These are phyloP conservation scores for Apodospora peruviana DNA, from an alignment of 495 filamentous ascomycete genomes.

Conservation along the genomic window DNA sequence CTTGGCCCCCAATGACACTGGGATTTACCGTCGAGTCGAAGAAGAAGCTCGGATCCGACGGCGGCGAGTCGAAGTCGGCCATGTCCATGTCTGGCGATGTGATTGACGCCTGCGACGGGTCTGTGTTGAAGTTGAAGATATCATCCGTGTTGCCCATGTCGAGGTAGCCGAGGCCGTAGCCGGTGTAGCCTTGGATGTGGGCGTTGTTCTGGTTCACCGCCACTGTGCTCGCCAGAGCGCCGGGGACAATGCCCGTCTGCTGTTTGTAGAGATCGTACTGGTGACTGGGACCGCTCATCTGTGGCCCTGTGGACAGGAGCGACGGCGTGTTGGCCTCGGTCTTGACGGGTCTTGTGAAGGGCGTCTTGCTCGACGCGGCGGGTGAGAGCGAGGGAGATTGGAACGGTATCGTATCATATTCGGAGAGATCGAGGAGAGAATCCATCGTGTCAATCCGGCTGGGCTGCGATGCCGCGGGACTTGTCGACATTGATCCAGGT, in stretches of 20 bases:
- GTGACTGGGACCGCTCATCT: conserved; percentile 76
- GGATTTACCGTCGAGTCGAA: conserved; percentile 63
- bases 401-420: conserved; percentile 39
- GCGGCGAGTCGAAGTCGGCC: conserved; percentile 51
- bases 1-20: conserved; percentile 57
- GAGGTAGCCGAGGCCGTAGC: conserved; percentile 48
- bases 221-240: conserved; percentile 64
- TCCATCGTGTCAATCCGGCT: conserved; percentile 19
- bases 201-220: conserved; percentile 55
- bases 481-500: conserved; percentile 25
- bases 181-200: conserved; percentile 48
- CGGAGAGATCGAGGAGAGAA: conserved; percentile 40
- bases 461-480: conserved; percentile 13
- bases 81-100: conserved; percentile 54
- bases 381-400: conserved; percentile 46
- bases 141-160: conserved; percentile 43
- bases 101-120: conserved; percentile 39
- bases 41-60: conserved; percentile 43
- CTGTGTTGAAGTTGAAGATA: conserved; percentile 55
- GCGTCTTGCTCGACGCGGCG: conserved; percentile 26
- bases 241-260: conserved; percentile 80
- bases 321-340: conserved; percentile 30
- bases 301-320: conserved; percentile 41
- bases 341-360: conserved; percentile 32
- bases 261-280: conserved; percentile 89